Conservation (phyloP, 2,329 filamentous ascomycete species). For the Rhexocercosporidium sp. region DNA sequence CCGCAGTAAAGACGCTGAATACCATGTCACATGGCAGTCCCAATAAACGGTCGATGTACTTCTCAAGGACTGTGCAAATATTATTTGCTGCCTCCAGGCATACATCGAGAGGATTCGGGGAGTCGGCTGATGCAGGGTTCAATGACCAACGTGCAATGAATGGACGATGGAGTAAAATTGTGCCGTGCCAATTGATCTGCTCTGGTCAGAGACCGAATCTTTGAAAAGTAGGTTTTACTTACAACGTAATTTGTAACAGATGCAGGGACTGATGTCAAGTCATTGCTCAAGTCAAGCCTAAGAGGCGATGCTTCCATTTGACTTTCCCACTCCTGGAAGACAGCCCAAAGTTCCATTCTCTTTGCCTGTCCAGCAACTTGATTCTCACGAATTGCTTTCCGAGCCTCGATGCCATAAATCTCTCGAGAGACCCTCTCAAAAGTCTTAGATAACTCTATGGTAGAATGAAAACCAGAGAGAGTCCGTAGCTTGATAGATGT, state of each 20-base stretch:
- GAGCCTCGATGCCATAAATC: constrained; percentile 37
- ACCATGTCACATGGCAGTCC: constrained; percentile 42
- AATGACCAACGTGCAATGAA: constrained; percentile 37
- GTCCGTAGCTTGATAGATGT: constrained; percentile 36
- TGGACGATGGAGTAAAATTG: constrained; percentile 39
- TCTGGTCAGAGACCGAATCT: neutral
- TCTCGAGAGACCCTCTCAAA: constrained; percentile 37
- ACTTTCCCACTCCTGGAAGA: constrained; percentile 36
- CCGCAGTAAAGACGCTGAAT: constrained; percentile 40
- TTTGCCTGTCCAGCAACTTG: constrained; percentile 33
- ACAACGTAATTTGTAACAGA: constrained; percentile 40
- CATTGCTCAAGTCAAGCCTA: constrained; percentile 35
- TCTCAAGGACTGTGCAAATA: constrained; percentile 40
- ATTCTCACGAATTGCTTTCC: constrained; percentile 38
- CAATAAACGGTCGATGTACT: constrained; percentile 36
- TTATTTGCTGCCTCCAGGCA: constrained; percentile 38
- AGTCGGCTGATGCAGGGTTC: constrained; percentile 21
- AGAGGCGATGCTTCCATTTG: constrained; percentile 36
- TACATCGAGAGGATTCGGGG: constrained; percentile 30
- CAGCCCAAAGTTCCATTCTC: constrained; percentile 34
- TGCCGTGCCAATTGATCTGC: constrained; percentile 37
- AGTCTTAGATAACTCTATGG: constrained; percentile 32
- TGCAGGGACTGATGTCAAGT: constrained; percentile 36
- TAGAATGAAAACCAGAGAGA: constrained; percentile 38
- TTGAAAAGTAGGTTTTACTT: constrained; percentile 14